Evolutionary conservation across 75 land plant genomes (phyloP).

Genomic region (Sequoia sempervirens): DNA sequence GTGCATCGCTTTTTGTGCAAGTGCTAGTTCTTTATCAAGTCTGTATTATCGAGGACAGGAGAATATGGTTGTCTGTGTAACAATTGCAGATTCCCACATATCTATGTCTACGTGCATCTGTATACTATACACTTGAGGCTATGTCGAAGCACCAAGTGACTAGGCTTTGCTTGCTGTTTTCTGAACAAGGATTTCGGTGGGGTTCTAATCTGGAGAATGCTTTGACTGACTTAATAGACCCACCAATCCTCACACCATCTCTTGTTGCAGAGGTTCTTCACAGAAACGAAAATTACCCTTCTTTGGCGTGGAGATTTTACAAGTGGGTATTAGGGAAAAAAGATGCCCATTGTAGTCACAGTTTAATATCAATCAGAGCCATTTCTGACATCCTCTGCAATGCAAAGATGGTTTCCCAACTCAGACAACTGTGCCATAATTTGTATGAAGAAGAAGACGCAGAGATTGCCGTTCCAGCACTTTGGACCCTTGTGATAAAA

Average conservation of each 20-base stretch:
- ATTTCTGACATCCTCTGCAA: conserved; percentile 6
- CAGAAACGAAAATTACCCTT: not conserved
- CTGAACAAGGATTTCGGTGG: conserved; percentile 1
- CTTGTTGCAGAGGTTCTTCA: conserved; percentile 3
- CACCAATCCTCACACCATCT: conserved; percentile 5
- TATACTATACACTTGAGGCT: not conserved
- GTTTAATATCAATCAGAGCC: not conserved
- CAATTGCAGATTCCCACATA: not conserved
- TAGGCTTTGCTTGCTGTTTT: not conserved
- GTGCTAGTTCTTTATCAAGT: not conserved
- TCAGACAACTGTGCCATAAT: not conserved
- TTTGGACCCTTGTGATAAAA: not conserved
- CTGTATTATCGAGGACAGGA: not conserved
- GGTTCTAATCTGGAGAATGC: conserved; percentile 3
- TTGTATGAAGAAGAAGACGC: not conserved
- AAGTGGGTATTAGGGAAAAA: not conserved
- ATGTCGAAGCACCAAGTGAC: not conserved
- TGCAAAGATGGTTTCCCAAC: not conserved
- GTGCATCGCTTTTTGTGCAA: too few species aligned
- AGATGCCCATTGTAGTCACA: not conserved
- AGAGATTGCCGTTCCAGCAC: not conserved
- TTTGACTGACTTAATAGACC: not conserved
- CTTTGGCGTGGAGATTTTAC: conserved; percentile 8
- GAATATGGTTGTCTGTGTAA: not conserved
- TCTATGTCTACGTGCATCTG: not conserved